Evolutionary conservation across 805 yeast genomes (phyloP).

Genomic region (Wickerhamomyces strasburgensis): DNA sequence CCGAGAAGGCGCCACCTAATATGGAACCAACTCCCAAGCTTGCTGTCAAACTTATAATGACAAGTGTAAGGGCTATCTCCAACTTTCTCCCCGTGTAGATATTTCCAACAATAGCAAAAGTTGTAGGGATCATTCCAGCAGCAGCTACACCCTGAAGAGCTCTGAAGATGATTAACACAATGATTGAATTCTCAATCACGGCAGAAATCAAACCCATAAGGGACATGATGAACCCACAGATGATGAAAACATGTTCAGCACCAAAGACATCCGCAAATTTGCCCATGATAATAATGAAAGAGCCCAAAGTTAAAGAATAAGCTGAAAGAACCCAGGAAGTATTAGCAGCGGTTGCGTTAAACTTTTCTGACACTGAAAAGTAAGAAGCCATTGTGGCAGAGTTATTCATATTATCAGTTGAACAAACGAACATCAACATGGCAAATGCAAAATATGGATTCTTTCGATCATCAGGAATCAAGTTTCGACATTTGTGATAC

Average conservation of each 20-base stretch:
- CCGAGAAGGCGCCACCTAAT: conserved; percentile 41
- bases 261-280: conserved; percentile 38
- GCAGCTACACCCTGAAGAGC: conserved; percentile 43
- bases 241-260: conserved; percentile 24
- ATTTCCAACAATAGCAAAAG: conserved; percentile 29
- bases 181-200: conserved; percentile 28
- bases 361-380: conserved; percentile 1
- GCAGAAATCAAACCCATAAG: conserved; percentile 32
- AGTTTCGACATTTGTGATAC: neutral
- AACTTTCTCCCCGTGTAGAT: conserved; percentile 25
- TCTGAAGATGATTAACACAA: conserved; percentile 36
- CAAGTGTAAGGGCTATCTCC: conserved; percentile 22
- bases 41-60: conserved; percentile 26
- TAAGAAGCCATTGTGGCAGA: conserved; percentile 4
- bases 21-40: conserved; percentile 34
- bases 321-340: conserved; percentile 38
- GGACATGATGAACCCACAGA: conserved; percentile 21
- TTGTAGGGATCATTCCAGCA: conserved; percentile 35
- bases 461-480: neutral
- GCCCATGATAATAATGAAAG: conserved; percentile 38
- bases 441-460: neutral
- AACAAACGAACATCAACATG: neutral
- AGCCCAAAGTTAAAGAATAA: conserved; percentile 38
- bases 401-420: conserved; percentile 9
- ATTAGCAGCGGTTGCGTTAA: conserved; percentile 20